A percentile compares a stretch with the other conserved stretches of the same genome.
These are phyloP conservation scores for Phylloporus sp. DNA, from an alignment of 768 basidiomycete species.

Conservation along the genomic window DNA sequence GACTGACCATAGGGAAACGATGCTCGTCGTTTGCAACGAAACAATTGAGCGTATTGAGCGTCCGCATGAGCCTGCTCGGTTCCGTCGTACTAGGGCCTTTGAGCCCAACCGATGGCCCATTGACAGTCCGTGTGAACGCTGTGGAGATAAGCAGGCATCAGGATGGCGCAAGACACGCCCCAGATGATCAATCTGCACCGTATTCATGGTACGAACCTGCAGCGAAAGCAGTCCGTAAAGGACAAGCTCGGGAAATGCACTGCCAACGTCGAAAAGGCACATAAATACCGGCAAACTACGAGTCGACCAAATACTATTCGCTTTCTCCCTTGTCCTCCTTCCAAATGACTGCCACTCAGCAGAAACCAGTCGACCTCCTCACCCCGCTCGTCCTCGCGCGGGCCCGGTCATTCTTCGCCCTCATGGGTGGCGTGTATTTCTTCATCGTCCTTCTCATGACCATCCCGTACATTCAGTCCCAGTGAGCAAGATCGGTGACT, in stretches of 20 bases:
- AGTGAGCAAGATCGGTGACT: slow-evolving; percentile 41
- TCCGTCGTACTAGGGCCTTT: not conserved
- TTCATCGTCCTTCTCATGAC: slow-evolving; percentile 47
- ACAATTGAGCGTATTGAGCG: no score
- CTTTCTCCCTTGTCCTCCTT: not conserved
- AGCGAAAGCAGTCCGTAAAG: slow-evolving; percentile 1
- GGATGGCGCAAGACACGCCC: not conserved
- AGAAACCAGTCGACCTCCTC: slow-evolving; percentile 1
- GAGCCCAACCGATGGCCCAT: not conserved
- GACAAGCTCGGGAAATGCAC: not conserved
- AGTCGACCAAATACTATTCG: not conserved
- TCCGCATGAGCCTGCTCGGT: not conserved
- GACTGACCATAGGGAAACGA: not conserved
- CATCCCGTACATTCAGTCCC: slow-evolving; percentile 62
- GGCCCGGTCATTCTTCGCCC: slow-evolving; percentile 32
- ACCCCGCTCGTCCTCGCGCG: slow-evolving; percentile 19
- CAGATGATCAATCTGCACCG: not conserved
- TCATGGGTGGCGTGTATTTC: slow-evolving; percentile 51
- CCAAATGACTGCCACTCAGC: slow-evolving; percentile 10
- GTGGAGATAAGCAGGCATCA: not conserved
- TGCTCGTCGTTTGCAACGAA: not conserved
- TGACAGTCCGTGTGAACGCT: slow-evolving; percentile 15
- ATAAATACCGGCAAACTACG: slow-evolving; percentile 21
- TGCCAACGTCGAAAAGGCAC: not conserved
- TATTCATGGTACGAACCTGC: not conserved